Evolutionary conservation across 1,284 basidiomycete species (phyloP).

Genomic region (Flammula alnicola): DNA sequence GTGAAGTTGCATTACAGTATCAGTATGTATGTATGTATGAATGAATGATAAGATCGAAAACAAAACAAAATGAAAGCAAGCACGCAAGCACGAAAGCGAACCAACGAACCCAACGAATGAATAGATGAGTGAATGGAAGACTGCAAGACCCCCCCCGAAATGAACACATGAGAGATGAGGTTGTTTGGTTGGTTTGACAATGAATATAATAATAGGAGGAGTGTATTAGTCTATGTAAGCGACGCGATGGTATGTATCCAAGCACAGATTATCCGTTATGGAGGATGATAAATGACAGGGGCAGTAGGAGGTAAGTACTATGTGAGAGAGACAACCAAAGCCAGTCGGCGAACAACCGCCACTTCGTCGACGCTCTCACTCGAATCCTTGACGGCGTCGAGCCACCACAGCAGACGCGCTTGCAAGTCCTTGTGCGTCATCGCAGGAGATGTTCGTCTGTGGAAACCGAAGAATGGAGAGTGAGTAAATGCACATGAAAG

Average conservation of each 20-base stretch:
- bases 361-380: constrained; percentile 29
- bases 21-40: constrained; percentile 1
- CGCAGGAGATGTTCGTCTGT: constrained; percentile 8
- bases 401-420: constrained; percentile 64
- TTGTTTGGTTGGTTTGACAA: too few relatives aligned
- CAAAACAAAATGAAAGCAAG: not conserved
- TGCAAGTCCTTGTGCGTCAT: constrained; percentile 47
- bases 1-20: not conserved
- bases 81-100: constrained; percentile 2
- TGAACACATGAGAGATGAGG: too few relatives aligned
- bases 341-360: constrained; percentile 46
- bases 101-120: too few relatives aligned
- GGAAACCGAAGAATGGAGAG: not conserved
- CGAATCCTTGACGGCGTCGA: constrained; percentile 45
- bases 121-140: too few relatives aligned
- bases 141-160: too few relatives aligned
- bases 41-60: not conserved
- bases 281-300: too few relatives aligned
- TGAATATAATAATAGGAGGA: too few relatives aligned
- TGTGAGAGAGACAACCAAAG: constrained; percentile 26
- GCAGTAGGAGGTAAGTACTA: too few relatives aligned
- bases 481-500: not conserved
- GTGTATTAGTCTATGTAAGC: too few relatives aligned
- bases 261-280: too few relatives aligned
- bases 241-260: too few relatives aligned